Evolutionary conservation across 352 stramenopile genomes (phyloP).

Genomic region (Albugo candida): DNA sequence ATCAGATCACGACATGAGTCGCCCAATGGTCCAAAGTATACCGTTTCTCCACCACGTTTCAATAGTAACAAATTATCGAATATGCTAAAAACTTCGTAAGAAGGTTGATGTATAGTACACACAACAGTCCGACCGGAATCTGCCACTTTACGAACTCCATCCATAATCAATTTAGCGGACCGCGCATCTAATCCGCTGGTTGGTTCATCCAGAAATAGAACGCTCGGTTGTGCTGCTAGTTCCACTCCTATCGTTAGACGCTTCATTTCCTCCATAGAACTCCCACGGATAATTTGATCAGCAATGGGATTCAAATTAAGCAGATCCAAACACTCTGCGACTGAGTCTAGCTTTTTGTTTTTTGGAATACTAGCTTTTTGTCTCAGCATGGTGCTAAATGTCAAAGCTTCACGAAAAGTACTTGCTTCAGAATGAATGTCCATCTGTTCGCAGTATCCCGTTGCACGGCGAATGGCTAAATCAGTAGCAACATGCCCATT

Average conservation of each 20-base stretch:
- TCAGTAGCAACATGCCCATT: constrained; percentile 33
- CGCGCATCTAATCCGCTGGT: constrained; percentile 81
- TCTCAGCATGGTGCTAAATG: constrained; percentile 81
- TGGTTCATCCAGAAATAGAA: constrained; percentile 82
- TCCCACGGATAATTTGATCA: constrained; percentile 36
- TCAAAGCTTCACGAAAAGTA: constrained; percentile 84
- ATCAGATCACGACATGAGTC: constrained; percentile 21
- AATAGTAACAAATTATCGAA: constrained; percentile 82
- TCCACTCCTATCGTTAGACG: constrained; percentile 79
- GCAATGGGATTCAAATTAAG: constrained; percentile 33
- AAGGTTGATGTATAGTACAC: constrained; percentile 88
- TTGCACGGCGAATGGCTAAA: constrained; percentile 30
- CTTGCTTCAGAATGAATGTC: constrained; percentile 78
- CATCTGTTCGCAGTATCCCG: constrained; percentile 72
- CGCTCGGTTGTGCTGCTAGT: constrained; percentile 65
- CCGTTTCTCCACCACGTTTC: constrained; percentile 33
- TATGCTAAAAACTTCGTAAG: constrained; percentile 72
- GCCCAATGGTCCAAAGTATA: constrained; percentile 32
- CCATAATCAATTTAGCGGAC: constrained; percentile 72
- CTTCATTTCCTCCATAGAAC: constrained; percentile 40
- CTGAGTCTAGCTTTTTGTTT: constrained; percentile 25
- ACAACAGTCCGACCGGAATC: constrained; percentile 54
- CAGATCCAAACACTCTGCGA: constrained; percentile 33
- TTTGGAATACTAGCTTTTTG: constrained; percentile 18
- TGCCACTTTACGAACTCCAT: constrained; percentile 76